phyloP scores from a whole-genome alignment of 495 filamentous ascomycete genomes.

The Penicillium subrubescens region DNA sequence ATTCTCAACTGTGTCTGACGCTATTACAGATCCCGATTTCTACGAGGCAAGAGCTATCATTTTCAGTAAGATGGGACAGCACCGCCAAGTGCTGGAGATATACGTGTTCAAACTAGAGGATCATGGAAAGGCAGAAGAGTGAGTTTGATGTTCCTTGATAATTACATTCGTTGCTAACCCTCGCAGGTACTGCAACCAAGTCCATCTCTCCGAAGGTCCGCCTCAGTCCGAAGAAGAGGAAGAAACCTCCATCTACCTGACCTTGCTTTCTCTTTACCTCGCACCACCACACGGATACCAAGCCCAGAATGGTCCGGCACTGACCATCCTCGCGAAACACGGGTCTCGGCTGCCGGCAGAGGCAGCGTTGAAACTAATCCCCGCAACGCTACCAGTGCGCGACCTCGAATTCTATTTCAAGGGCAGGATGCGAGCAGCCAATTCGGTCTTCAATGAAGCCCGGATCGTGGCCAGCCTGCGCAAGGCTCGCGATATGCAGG shows the following conservation, averaged over 20 bases:
- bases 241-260: slow-evolving; percentile 81
- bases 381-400: slow-evolving; percentile 70
- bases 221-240: slow-evolving; percentile 49
- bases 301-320: slow-evolving; percentile 74
- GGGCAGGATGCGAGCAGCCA: slow-evolving; percentile 86
- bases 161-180: slow-evolving; percentile 16
- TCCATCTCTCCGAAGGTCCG: slow-evolving; percentile 59
- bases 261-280: slow-evolving; percentile 86
- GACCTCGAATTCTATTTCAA: slow-evolving; percentile 91
- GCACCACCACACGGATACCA: slow-evolving; percentile 74
- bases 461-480: slow-evolving; percentile 73
- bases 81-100: slow-evolving; percentile 91
- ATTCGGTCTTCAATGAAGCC: slow-evolving; percentile 74
- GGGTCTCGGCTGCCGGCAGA: slow-evolving; percentile 87
- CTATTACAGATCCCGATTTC: slow-evolving; percentile 68
- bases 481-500: slow-evolving; percentile 70
- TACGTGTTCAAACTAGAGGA: slow-evolving; percentile 94
- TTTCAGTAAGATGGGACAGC: slow-evolving; percentile 92
- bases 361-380: slow-evolving; percentile 83
- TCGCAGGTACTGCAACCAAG: slow-evolving; percentile 81
- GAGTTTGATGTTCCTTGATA: slow-evolving; percentile 2
- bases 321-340: slow-evolving; percentile 86
- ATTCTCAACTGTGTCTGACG: too few species aligned
- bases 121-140: slow-evolving; percentile 92
- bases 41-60: slow-evolving; percentile 91